These are phyloP conservation scores for Arxiozyma slooffiae DNA, from an alignment of 1,139 yeast species.

Conservation along the genomic window DNA sequence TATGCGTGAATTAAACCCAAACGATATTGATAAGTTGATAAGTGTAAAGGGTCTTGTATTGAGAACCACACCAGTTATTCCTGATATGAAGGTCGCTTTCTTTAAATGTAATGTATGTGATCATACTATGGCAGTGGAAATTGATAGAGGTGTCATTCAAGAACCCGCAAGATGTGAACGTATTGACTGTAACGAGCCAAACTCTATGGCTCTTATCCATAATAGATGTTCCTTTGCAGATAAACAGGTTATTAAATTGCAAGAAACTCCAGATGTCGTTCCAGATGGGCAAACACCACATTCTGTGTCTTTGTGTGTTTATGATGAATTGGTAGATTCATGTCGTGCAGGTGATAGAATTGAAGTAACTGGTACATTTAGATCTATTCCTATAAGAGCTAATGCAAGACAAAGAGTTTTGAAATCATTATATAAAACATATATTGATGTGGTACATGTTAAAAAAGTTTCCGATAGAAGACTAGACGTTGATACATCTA, in stretches of 20 bases:
- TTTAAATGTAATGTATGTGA: slow-evolving; percentile 94
- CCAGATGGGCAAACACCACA: slow-evolving; percentile 99
- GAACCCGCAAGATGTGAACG: slow-evolving; percentile 93
- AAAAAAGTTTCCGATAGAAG: slow-evolving; percentile 77
- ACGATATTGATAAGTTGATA: slow-evolving; percentile 88
- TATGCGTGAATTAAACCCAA: slow-evolving; percentile 91
- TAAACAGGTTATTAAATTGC: slow-evolving; percentile 85
- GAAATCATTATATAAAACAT: slow-evolving; percentile 80
- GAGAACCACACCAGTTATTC: slow-evolving; percentile 83
- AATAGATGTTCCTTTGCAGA: slow-evolving; percentile 90
- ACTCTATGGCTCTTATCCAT: slow-evolving; percentile 85
- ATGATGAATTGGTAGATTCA: slow-evolving; percentile 89
- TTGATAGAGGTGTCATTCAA: slow-evolving; percentile 86
- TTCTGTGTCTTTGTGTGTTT: slow-evolving; percentile 84
- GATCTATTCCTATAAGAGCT: slow-evolving; percentile 84
- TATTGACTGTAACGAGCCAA: slow-evolving; percentile 70
- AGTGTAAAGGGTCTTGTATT: slow-evolving; percentile 85
- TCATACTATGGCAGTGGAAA: slow-evolving; percentile 83
- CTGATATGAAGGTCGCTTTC: slow-evolving; percentile 96
- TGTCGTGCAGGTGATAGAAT: slow-evolving; percentile 96
- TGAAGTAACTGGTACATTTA: slow-evolving; percentile 89
- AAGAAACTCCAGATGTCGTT: slow-evolving; percentile 95
- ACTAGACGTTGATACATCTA: slow-evolving; percentile 69
- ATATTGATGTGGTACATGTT: slow-evolving; percentile 87
- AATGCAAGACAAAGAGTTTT: slow-evolving; percentile 78